Evolutionary conservation across 805 yeast genomes (phyloP), one percentile per base, ranked within the genome.

Genomic region (Saccharomycopsis babjevae): DNA sequence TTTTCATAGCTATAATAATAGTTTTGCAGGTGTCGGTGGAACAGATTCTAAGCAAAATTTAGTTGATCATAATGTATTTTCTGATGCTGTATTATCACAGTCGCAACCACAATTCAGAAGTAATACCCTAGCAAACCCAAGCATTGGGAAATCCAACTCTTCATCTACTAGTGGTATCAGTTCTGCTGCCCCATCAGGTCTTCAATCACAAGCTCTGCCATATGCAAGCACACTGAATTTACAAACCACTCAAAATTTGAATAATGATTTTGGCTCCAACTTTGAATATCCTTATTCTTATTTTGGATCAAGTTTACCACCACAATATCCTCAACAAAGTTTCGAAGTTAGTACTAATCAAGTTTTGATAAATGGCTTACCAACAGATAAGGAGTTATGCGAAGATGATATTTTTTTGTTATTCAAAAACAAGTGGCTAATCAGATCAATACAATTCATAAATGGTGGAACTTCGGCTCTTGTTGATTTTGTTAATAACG

Each of bases 401-500:
- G 52, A 46, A 46, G 32, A 46, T 20, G 52, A 46, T 22, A 18
- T 46, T 46, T 46, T 46, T 25, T 18, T 22, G 16, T 13, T 46
- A 46, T 46, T 46, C 3, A 46, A 46, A 46, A 25, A 22, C 52
- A 46, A 46, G 10, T 46, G 52, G 52, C 22, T 46, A 15, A 25
- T 46, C 18, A 46, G 16, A 18, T 46, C 52, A 16, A 46, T 46
- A 46, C 25, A 25, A 22, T 15, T 46, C 22, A 5, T 46, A 16
- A 25, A 25, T 6, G 15, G 32, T 13, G 28, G 32, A 5, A 15
- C 88, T 62, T 86, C 93, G 74, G 96, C 92, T 0, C 86, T 87
- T 71, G 85, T 88, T 61, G 84, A 83, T 68, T 88, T 83, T 69
- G 74, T 80, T n/a, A 75, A 76, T 40, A 75, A 88, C 64, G 85